A percentile compares a stretch with the other conserved stretches of the same genome.
phyloP scores from a whole-genome alignment of 208 protist species.

The Acanthamoeba culbertsoni region DNA sequence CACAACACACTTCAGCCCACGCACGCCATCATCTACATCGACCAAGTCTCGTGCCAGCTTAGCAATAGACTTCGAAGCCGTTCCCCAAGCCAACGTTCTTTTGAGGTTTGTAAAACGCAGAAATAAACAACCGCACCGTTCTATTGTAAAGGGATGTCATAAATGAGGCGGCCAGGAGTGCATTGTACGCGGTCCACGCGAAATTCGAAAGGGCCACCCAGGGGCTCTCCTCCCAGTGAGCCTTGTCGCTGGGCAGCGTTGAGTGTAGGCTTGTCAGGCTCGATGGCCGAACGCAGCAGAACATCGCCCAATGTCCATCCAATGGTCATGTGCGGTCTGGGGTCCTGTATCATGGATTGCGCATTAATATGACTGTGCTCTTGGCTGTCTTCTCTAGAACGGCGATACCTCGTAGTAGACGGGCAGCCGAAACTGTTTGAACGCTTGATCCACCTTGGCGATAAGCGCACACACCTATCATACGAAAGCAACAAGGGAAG shows the following conservation, averaged over 20 bases:
- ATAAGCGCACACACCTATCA: background rate
- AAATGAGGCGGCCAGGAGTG: conserved; percentile 10
- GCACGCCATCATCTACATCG: no score
- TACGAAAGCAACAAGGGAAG: background rate
- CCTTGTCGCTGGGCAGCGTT: background rate
- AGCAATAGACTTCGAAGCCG: no score
- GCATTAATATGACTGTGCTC: no score
- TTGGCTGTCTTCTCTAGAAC: background rate
- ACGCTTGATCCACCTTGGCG: background rate
- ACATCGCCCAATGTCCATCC: conserved; percentile 37
- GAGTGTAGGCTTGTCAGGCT: background rate
- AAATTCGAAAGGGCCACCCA: background rate
- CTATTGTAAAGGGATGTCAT: conserved; percentile 1
- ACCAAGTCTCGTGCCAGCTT: no score
- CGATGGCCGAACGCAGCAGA: background rate
- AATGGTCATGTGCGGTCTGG: conserved; percentile 36
- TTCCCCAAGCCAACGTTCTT: no score
- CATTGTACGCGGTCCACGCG: background rate
- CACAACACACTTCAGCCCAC: no score
- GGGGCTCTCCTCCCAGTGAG: no score
- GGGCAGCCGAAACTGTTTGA: conserved; percentile 26
- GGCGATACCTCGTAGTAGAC: conserved; percentile 30
- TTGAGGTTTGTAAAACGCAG: no score
- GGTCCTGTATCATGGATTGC: no score
- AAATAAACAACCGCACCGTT: no score